Evolutionary conservation across 352 stramenopile genomes (phyloP).

Genomic region (Phytophthora hibernalis): DNA sequence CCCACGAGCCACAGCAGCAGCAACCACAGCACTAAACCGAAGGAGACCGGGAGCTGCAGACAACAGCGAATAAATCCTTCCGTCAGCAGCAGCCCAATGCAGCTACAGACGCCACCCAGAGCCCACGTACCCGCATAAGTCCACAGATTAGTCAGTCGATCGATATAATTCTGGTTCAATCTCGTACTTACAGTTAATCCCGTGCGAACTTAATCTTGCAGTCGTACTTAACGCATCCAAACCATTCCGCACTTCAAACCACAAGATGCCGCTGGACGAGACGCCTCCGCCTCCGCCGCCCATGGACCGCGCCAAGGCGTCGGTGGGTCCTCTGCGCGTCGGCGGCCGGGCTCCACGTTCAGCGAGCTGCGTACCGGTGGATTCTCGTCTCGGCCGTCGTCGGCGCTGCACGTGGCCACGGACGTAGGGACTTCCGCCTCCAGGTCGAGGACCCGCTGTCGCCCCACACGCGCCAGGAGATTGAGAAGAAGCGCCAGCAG

Average conservation of each 20-base stretch:
- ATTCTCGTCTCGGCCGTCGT: slow-evolving; percentile 20
- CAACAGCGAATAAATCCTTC: background rate
- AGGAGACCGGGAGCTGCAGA: slow-evolving; percentile 70
- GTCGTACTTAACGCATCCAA: slow-evolving; percentile 28
- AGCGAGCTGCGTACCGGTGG: slow-evolving; percentile 32
- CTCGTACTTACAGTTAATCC: slow-evolving; percentile 1
- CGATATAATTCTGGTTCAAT: slow-evolving; percentile 3
- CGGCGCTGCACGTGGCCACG: slow-evolving; percentile 24
- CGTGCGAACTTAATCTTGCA: too few species aligned
- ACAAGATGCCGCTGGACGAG: slow-evolving; percentile 42
- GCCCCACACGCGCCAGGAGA: slow-evolving; percentile 52
- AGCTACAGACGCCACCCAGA: slow-evolving; percentile 12
- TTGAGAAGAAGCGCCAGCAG: slow-evolving; percentile 53
- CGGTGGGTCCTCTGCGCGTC: slow-evolving; percentile 11
- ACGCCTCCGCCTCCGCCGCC: slow-evolving; percentile 37
- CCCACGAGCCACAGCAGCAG: slow-evolving; percentile 78
- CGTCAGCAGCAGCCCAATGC: background rate
- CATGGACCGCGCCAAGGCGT: slow-evolving; percentile 20
- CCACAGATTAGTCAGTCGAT: too few species aligned
- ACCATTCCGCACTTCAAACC: slow-evolving; percentile 12
- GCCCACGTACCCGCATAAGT: slow-evolving; percentile 41
- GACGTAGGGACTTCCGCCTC: background rate
- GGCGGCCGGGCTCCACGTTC: slow-evolving; percentile 21
- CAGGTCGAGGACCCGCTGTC: slow-evolving; percentile 54
- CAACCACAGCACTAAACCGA: slow-evolving; percentile 67